Percentiles rank a stretch among this genome's conserved stretches.
These are phyloP conservation scores for Extremus antarcticus DNA, from an alignment of 495 filamentous ascomycete genomes.

Conservation along the genomic window DNA sequence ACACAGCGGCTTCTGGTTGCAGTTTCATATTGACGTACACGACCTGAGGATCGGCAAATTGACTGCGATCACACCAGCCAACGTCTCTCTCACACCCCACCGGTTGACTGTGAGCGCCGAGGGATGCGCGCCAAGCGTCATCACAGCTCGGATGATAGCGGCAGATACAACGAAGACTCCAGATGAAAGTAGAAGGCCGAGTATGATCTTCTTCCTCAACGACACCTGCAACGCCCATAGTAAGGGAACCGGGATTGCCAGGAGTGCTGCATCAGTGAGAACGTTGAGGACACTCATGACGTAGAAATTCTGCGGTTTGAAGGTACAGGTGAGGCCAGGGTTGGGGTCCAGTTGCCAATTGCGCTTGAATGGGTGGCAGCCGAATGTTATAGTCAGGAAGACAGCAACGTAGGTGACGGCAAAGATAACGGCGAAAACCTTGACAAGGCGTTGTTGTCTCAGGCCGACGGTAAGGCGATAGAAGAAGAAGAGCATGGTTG, in stretches of 20 bases:
- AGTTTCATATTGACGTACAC: not conserved
- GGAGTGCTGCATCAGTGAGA: slow-evolving; percentile 3
- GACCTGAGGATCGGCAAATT: not conserved
- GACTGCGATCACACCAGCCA: not conserved
- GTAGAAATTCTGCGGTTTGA: slow-evolving; percentile 6
- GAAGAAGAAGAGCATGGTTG: slow-evolving; percentile 6
- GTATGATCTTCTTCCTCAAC: not conserved
- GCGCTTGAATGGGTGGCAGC: slow-evolving; percentile 1
- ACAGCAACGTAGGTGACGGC: not conserved
- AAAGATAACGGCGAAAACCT: not conserved
- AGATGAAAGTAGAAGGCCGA: slow-evolving; percentile 1
- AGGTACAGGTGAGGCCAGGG: not conserved
- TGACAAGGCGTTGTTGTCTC: not conserved
- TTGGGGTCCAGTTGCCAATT: slow-evolving; percentile 4
- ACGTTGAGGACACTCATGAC: slow-evolving; percentile 4
- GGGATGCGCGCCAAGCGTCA: not conserved
- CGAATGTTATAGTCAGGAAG: slow-evolving; percentile 3
- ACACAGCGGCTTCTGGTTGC: not conserved
- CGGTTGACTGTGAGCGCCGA: slow-evolving; percentile 4
- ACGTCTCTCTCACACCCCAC: slow-evolving; percentile 7
- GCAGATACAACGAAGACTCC: slow-evolving; percentile 5
- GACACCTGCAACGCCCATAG: not conserved
- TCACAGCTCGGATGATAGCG: not conserved
- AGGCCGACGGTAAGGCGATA: slow-evolving; percentile 6
- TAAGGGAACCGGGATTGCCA: slow-evolving; percentile 1